Percentiles rank a stretch among this genome's conserved stretches.
Evolutionary conservation across 257 asterid species (phyloP).

Genomic region (Voacanga thouarsii): DNA sequence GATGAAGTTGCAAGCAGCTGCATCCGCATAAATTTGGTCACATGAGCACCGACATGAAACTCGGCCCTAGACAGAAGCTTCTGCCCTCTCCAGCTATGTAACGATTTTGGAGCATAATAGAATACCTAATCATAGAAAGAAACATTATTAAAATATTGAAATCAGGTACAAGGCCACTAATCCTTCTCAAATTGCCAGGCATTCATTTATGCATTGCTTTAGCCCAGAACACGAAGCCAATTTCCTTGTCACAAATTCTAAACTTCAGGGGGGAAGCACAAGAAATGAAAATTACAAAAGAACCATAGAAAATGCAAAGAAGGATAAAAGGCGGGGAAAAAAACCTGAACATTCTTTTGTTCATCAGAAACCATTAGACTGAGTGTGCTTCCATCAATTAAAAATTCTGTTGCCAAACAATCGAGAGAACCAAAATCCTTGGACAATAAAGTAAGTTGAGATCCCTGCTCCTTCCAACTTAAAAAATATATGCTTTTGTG

Average conservation of each 20-base stretch:
- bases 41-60: slow-evolving; percentile 88
- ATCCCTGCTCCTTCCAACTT: slow-evolving; percentile 96
- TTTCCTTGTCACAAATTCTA: not conserved
- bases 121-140: slow-evolving; percentile 50
- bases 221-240: not conserved
- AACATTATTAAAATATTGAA: slow-evolving; percentile 9
- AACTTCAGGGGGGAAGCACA: not conserved
- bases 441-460: slow-evolving; percentile 87
- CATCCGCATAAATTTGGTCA: slow-evolving; percentile 85
- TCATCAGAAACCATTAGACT: slow-evolving; percentile 95
- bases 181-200: not conserved
- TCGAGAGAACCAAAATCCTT: slow-evolving; percentile 95
- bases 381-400: slow-evolving; percentile 94
- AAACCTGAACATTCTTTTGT: slow-evolving; percentile 97
- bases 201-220: too few relatives aligned
- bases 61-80: slow-evolving; percentile 93
- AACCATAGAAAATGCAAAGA: not conserved
- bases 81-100: slow-evolving; percentile 99
- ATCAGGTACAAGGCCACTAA: not conserved
- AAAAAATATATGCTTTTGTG: slow-evolving; percentile 96
- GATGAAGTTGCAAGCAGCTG: slow-evolving; percentile 78
- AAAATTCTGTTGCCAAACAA: slow-evolving; percentile 88
- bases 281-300: not conserved
- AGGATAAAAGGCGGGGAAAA: slow-evolving; percentile 2
- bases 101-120: slow-evolving; percentile 87